A percentile compares a stretch with the other conserved stretches of the same genome.
phyloP scores from a whole-genome alignment of 2,329 filamentous ascomycete species.

The Raffaelea albimanens region DNA sequence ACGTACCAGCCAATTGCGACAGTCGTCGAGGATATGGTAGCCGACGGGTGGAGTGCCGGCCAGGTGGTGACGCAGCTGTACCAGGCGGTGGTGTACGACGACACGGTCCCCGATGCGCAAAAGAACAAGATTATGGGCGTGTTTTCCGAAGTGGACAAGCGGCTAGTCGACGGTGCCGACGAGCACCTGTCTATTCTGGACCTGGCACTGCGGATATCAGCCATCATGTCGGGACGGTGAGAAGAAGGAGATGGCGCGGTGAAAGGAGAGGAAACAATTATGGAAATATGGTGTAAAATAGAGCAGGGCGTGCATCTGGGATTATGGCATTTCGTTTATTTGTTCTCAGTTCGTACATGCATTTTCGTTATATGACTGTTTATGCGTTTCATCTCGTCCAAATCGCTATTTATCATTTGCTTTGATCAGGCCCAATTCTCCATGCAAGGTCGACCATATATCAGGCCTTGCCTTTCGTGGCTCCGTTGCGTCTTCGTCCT shows the following conservation, averaged over 20 bases:
- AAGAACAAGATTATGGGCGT: slow-evolving; percentile 85
- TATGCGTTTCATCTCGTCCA: no score
- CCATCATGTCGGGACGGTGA: slow-evolving; percentile 39
- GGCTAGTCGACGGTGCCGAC: slow-evolving; percentile 87
- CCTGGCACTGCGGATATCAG: slow-evolving; percentile 69
- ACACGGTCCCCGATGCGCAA: slow-evolving; percentile 70
- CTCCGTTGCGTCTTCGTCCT: slow-evolving; percentile 17
- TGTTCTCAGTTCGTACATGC: no score
- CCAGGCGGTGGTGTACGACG: slow-evolving; percentile 72
- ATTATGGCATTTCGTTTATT: no score
- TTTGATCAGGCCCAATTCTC: slow-evolving; percentile 43
- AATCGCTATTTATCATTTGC: slow-evolving; percentile 15
- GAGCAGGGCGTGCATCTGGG: no score
- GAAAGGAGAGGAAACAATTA: no score
- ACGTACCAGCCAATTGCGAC: slow-evolving; percentile 67
- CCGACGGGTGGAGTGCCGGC: slow-evolving; percentile 91
- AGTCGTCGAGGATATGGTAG: slow-evolving; percentile 82
- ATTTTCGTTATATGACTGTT: no score
- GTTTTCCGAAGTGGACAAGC: slow-evolving; percentile 92
- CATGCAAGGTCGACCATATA: slow-evolving; percentile 42
- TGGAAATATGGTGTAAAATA: no score
- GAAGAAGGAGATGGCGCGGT: no score
- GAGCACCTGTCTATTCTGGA: slow-evolving; percentile 90
- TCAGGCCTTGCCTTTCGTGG: slow-evolving; percentile 22
- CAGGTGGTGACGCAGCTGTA: slow-evolving; percentile 79